Percentiles rank a stretch among this genome's conserved stretches.
These are phyloP conservation scores for Suillus alpinus DNA, from an alignment of 768 basidiomycete species.

Conservation along the genomic window DNA sequence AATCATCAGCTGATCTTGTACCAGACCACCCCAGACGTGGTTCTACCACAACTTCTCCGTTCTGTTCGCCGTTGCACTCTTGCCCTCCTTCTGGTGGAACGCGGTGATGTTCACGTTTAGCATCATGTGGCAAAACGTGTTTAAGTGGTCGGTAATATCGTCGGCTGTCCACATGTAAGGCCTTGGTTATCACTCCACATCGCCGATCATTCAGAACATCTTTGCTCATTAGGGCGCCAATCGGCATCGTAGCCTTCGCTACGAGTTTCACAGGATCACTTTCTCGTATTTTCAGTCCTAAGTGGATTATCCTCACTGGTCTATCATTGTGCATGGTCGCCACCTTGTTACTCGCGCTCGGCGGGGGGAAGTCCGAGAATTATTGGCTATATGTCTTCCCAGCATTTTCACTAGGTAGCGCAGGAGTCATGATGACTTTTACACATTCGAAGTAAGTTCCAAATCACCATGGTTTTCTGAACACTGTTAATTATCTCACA, in stretches of 20 bases:
- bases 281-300: slow-evolving; percentile 35
- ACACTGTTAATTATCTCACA: slow-evolving; percentile 16
- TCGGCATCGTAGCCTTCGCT: slow-evolving; percentile 38
- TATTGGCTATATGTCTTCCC: slow-evolving; percentile 52
- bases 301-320: slow-evolving; percentile 46
- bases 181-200: neutral
- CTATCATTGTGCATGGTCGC: slow-evolving; percentile 35
- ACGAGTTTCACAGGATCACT: slow-evolving; percentile 39
- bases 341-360: slow-evolving; percentile 41
- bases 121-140: slow-evolving; percentile 39
- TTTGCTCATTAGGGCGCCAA: slow-evolving; percentile 32
- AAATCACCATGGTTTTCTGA: neutral
- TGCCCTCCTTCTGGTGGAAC: slow-evolving; percentile 44
- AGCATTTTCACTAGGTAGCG: slow-evolving; percentile 46
- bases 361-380: slow-evolving; percentile 34
- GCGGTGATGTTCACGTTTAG: slow-evolving; percentile 33
- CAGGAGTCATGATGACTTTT: slow-evolving; percentile 44
- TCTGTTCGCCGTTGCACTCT: slow-evolving; percentile 34
- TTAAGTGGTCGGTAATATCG: slow-evolving; percentile 39
- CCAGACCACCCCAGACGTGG: slow-evolving; percentile 43
- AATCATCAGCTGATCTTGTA: neutral
- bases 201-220: neutral
- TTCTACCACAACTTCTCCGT: slow-evolving; percentile 40
- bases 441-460: slow-evolving; percentile 46
- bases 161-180: slow-evolving; percentile 39